phyloP scores from a whole-genome alignment of 2,329 filamentous ascomycete species.

The Exophiala bonariae region DNA sequence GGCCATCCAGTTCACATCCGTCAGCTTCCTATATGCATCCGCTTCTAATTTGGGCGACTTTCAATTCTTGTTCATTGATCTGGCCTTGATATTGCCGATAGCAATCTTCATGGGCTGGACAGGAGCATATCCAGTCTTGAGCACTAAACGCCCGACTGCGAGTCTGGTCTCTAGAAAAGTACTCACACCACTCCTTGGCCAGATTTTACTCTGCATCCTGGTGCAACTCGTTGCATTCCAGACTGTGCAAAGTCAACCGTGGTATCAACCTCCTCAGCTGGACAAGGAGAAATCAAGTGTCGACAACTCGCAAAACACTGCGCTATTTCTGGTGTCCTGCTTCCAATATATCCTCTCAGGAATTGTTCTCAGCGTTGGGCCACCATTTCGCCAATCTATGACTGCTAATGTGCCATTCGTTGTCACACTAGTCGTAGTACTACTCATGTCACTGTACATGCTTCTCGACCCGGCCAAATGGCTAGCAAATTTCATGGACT shows the following conservation, averaged over 20 bases:
- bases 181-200: conserved; percentile 81
- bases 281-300: conserved; percentile 79
- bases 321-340: conserved; percentile 84
- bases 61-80: conserved; percentile 95
- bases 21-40: conserved; percentile 92
- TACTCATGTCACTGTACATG: conserved; percentile 75
- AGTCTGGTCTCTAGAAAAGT: conserved; percentile 92
- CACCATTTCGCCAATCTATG: conserved; percentile 81
- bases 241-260: conserved; percentile 74
- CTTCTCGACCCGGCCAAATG: conserved; percentile 70
- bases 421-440: conserved; percentile 67
- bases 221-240: conserved; percentile 75
- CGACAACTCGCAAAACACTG: conserved; percentile 89
- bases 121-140: conserved; percentile 74
- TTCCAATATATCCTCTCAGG: conserved; percentile 94
- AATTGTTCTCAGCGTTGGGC: conserved; percentile 85
- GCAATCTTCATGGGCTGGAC: conserved; percentile 99
- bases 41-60: conserved; percentile 96
- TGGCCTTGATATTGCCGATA: conserved; percentile 88
- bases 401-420: conserved; percentile 84
- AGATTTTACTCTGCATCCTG: conserved; percentile 77
- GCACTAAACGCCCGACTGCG: conserved; percentile 83
- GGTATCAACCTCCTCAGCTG: conserved; percentile 80
- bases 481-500: conserved; percentile 75
- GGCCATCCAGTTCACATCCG: conserved; percentile 97